phyloP scores from a whole-genome alignment of 352 stramenopile genomes.

The Phytopythium vexans region DNA sequence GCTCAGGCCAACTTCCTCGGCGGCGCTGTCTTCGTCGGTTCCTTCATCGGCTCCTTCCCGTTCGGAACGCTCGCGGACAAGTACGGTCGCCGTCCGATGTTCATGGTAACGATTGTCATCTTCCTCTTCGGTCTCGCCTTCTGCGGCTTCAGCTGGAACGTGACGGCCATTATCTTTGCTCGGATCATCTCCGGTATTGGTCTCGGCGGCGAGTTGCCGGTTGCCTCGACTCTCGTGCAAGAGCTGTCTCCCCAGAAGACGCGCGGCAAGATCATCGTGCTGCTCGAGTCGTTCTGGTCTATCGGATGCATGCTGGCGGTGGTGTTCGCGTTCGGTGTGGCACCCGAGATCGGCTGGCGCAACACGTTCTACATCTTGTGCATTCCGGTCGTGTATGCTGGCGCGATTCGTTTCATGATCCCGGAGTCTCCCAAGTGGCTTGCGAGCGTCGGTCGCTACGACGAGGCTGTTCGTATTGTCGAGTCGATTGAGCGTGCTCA shows the following conservation, averaged over 20 bases:
- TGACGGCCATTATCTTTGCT: constrained; percentile 47
- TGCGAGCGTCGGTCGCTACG: constrained; percentile 54
- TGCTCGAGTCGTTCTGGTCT: constrained; percentile 67
- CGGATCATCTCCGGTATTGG: constrained; percentile 66
- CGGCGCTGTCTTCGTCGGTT: constrained; percentile 58
- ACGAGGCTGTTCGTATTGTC: constrained; percentile 58
- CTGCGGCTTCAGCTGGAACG: constrained; percentile 46
- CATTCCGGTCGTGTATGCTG: constrained; percentile 47
- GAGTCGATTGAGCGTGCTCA: constrained; percentile 50
- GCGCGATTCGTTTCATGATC: constrained; percentile 45
- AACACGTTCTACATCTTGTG: constrained; percentile 55
- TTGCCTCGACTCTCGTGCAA: constrained; percentile 58
- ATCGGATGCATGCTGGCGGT: constrained; percentile 60
- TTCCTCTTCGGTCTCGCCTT: constrained; percentile 49
- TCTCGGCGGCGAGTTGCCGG: constrained; percentile 55
- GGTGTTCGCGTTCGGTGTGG: constrained; percentile 41
- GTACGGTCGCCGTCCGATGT: constrained; percentile 59
- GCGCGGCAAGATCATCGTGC: constrained; percentile 56
- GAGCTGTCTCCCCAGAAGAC: constrained; percentile 55
- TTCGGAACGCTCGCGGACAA: constrained; percentile 62
- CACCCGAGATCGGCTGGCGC: constrained; percentile 53
- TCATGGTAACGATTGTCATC: constrained; percentile 65
- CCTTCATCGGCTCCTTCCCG: constrained; percentile 54
- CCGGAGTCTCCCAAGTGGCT: constrained; percentile 76
- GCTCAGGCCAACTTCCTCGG: constrained; percentile 38